Base-by-base conservation (phyloP, 2,329 filamentous ascomycete genomes). In the Cladophialophora immunda region DNA sequence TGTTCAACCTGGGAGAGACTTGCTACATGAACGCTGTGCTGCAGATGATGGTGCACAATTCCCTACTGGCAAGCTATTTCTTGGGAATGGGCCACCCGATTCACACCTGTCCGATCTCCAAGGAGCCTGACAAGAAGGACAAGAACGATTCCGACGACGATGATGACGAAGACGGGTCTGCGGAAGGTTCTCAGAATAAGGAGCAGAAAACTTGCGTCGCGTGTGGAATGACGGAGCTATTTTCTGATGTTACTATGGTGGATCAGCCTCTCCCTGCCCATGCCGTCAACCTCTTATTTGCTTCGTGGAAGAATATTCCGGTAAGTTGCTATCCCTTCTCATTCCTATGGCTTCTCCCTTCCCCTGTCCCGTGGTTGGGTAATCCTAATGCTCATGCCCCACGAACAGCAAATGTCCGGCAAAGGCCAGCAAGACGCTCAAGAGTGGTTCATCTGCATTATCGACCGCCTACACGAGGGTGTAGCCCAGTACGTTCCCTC, bases 1-100 rank as follows among this genome's bases (percentile, higher is more conserved):
- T 99, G 68, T 97, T 97, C 80, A 99, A 98, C 76, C 94, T 97
- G 77, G 95, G 94, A n/a, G 93, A 96, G 66, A 98, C 95, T 11
- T 99, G 94, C 82, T 99, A 97, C 80, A 94, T 98, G 85, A 97
- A 95, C 73, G 94, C 97, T 32, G 93, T 98, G 56, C 84, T 99
- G 17, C 95, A 98, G 78, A 93, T 91, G 64, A 89, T 99, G 73
- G 87, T 98, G 62, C 94, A 97, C 81, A 97, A 98, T 76, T 94
- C 94, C 0, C 86, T 97, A 53, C 86, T 99, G 32, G 89, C 92
- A 67, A 94, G 94, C 73, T 98, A 92, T 79, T 98, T 97, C 78
- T 89, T 99, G 5, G 90, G 91, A 47, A 94, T 97, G 76, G 93
- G 94, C 0, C 94, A 99, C 78, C 90, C 90, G 73, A 90, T 88